Conservation (phyloP, 768 basidiomycete genomes). For the Serendipita sp. region DNA sequence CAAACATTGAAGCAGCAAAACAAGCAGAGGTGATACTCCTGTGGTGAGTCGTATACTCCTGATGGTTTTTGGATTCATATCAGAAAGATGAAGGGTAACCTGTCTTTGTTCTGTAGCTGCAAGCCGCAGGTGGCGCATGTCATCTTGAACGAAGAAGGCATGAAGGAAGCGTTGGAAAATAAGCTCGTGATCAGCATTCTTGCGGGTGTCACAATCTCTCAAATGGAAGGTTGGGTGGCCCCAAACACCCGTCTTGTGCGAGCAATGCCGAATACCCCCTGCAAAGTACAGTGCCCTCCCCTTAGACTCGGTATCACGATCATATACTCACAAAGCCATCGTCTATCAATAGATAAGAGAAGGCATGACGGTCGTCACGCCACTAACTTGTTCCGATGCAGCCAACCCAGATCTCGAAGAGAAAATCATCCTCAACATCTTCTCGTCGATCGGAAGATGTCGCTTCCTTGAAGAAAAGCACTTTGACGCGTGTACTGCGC, state of each 20-base stretch:
- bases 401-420: slow-evolving; percentile 40
- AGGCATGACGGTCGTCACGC: slow-evolving; percentile 92
- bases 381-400: slow-evolving; percentile 21
- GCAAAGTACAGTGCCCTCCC: slow-evolving; percentile 42
- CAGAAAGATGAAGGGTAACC: background rate
- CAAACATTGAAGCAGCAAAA: slow-evolving; percentile 57
- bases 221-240: slow-evolving; percentile 59
- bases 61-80: background rate
- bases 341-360: slow-evolving; percentile 66
- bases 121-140: slow-evolving; percentile 76
- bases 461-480: slow-evolving; percentile 96
- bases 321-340: background rate
- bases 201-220: slow-evolving; percentile 84
- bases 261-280: slow-evolving; percentile 97
- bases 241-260: slow-evolving; percentile 74
- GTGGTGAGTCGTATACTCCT: slow-evolving; percentile 37
- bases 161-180: slow-evolving; percentile 67
- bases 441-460: slow-evolving; percentile 91
- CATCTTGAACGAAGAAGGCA: slow-evolving; percentile 59
- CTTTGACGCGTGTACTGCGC: slow-evolving; percentile 94
- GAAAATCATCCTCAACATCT: slow-evolving; percentile 73
- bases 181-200: slow-evolving; percentile 95
- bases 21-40: slow-evolving; percentile 75
- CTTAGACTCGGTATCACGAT: background rate
- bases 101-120: slow-evolving; percentile 37